These are phyloP conservation scores for Microstroma glucosiphilum DNA, from an alignment of 1,284 basidiomycete genomes.

Conservation along the genomic window DNA sequence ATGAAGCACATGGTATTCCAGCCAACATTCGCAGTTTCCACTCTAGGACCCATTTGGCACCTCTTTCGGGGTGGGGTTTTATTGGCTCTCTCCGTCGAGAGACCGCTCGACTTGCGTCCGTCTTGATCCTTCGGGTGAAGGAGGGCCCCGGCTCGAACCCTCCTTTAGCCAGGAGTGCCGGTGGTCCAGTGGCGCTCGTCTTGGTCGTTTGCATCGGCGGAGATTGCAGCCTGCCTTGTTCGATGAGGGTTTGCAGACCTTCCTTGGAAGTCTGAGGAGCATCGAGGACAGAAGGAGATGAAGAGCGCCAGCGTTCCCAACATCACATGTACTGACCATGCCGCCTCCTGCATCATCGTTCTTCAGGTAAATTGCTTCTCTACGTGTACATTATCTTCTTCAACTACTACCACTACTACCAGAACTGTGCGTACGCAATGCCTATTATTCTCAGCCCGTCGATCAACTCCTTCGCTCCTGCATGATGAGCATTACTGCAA, in stretches of 20 bases:
- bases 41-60: conserved; percentile 46
- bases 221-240: conserved; percentile 50
- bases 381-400: conserved; percentile 4
- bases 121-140: conserved; percentile 30
- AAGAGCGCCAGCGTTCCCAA: too few species aligned
- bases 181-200: conserved; percentile 39
- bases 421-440: too few species aligned
- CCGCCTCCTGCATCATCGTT: too few species aligned
- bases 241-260: conserved; percentile 51
- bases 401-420: too few species aligned
- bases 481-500: conserved; percentile 43
- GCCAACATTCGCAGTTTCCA: conserved; percentile 52
- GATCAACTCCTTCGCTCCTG: too few species aligned
- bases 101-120: conserved; percentile 31
- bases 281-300: not conserved
- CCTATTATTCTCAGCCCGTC: too few species aligned
- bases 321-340: too few species aligned
- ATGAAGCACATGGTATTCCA: conserved; percentile 51
- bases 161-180: conserved; percentile 41
- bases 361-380: not conserved
- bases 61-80: conserved; percentile 35
- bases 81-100: conserved; percentile 47
- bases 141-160: conserved; percentile 49
- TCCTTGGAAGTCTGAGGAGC: conserved; percentile 52
- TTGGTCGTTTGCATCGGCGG: conserved; percentile 46